Conservation (phyloP, 2,329 filamentous ascomycete genomes). For the Sarocladium oryzae region DNA sequence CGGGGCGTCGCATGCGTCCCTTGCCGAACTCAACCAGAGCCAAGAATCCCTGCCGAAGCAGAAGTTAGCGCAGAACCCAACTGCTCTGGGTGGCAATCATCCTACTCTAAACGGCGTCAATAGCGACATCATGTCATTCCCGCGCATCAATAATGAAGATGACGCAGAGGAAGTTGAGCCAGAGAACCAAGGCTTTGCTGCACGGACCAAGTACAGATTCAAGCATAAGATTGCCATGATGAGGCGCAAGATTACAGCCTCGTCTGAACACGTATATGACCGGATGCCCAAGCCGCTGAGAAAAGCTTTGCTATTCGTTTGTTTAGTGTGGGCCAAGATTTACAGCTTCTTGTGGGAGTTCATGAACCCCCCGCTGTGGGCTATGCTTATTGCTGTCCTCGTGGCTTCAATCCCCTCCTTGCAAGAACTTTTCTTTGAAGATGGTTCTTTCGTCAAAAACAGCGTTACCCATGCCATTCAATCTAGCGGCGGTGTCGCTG, state of each 20-base stretch:
- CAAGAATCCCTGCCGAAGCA: conserved; percentile 28
- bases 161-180: conserved; percentile 29
- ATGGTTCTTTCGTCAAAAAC: conserved; percentile 86
- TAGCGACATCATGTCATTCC: conserved; percentile 58
- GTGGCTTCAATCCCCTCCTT: conserved; percentile 82
- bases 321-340: conserved; percentile 30
- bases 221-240: conserved; percentile 20
- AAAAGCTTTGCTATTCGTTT: conserved; percentile 17
- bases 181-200: conserved; percentile 29
- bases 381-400: conserved; percentile 77
- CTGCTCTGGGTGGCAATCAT: conserved; percentile 20
- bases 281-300: conserved; percentile 31
- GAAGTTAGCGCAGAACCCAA: conserved; percentile 17
- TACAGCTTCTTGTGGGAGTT: conserved; percentile 69
- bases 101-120: conserved; percentile 24
- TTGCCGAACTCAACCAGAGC: conserved; percentile 43
- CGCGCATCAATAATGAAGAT: conserved; percentile 41
- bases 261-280: conserved; percentile 21
- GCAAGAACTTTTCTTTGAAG: conserved; percentile 79
- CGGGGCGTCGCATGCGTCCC: conserved; percentile 42
- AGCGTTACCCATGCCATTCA: conserved; percentile 82
- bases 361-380: conserved; percentile 93
- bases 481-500: conserved; percentile 84
- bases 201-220: conserved; percentile 27
- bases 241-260: conserved; percentile 18